Conservation (phyloP, 768 basidiomycete species). For the Amyloporia xantha region DNA sequence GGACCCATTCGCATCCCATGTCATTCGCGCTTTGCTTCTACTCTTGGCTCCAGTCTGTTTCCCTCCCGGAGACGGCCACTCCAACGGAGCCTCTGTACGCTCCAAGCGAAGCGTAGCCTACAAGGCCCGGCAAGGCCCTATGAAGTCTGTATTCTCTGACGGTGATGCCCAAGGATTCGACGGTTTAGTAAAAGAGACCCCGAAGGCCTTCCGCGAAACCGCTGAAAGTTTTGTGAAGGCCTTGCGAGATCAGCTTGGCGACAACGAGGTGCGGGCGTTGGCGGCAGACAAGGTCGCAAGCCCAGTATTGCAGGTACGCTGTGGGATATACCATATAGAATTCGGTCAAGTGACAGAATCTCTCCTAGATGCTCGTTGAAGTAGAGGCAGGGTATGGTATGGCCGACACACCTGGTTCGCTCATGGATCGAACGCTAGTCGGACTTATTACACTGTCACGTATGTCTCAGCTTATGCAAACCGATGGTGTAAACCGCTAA, state of each 20-base stretch:
- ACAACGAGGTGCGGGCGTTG: constrained; percentile 71
- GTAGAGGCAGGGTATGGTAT: constrained; percentile 66
- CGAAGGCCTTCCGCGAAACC: constrained; percentile 38
- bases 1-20: constrained; percentile 89
- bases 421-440: constrained; percentile 76
- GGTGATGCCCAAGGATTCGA: constrained; percentile 8
- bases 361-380: constrained; percentile 69
- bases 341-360: background rate
- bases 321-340: background rate
- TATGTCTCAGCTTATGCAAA: constrained; percentile 34
- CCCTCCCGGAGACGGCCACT: constrained; percentile 27
- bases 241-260: constrained; percentile 47
- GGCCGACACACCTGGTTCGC: constrained; percentile 53
- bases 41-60: constrained; percentile 63
- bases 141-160: constrained; percentile 70
- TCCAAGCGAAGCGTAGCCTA: constrained; percentile 82
- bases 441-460: constrained; percentile 65
- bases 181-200: constrained; percentile 24
- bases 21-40: constrained; percentile 71
- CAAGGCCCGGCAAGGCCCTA: constrained; percentile 73
- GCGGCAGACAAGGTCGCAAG: constrained; percentile 74
- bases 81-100: constrained; percentile 41
- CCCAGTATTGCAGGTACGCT: constrained; percentile 61
- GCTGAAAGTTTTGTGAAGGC: constrained; percentile 41
- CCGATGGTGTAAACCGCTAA: too few species aligned